A percentile compares a stretch with the other conserved stretches of the same genome.
Evolutionary conservation across 495 filamentous ascomycete genomes (phyloP).

Genomic region (Trichoderma asperelloides): DNA sequence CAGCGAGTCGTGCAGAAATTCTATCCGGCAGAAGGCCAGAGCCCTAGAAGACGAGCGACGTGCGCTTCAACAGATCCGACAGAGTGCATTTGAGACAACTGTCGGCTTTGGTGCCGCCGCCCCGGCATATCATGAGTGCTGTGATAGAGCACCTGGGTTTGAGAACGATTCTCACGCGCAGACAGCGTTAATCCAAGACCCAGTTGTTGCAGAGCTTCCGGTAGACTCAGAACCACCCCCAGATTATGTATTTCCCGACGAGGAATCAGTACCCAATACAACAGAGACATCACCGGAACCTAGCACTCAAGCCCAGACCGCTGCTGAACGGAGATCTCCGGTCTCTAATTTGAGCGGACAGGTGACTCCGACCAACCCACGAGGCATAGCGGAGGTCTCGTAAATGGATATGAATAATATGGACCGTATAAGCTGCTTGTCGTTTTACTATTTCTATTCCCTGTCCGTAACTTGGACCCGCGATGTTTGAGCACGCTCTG

Average conservation of each 20-base stretch:
- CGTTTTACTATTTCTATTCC: too few species aligned
- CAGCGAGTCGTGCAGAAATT: background rate
- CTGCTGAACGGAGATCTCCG: background rate
- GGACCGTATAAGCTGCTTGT: background rate
- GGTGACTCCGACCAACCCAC: background rate
- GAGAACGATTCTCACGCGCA: background rate
- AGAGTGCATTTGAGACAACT: background rate
- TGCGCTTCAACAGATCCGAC: background rate
- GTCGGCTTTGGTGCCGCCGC: background rate
- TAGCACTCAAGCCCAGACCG: background rate
- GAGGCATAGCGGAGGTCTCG: background rate
- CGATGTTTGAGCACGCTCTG: too few species aligned
- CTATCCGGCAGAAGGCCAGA: background rate
- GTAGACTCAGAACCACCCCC: background rate
- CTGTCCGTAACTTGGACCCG: too few species aligned
- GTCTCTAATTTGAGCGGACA: background rate
- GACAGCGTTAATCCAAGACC: background rate
- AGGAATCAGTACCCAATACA: background rate
- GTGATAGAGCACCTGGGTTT: background rate
- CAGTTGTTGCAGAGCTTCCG: background rate
- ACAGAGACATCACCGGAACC: background rate
- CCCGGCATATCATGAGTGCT: background rate
- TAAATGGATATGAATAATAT: background rate
- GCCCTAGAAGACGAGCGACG: background rate
- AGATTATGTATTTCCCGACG: background rate